Conservation (phyloP, 140 eudicot species). For the Senecio squalidus region DNA sequence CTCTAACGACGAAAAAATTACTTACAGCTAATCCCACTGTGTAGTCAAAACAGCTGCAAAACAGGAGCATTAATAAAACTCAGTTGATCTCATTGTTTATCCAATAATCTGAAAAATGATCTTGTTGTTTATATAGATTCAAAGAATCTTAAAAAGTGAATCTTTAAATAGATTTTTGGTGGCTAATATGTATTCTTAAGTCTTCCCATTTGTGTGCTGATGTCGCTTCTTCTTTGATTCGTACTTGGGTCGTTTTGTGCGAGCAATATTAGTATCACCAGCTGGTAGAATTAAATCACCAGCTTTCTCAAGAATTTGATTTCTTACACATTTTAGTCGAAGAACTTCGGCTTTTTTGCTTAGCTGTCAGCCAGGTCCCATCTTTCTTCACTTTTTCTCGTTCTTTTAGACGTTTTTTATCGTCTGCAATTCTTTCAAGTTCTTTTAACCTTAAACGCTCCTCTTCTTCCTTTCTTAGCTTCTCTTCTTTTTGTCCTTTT, state of each 20-base stretch:
- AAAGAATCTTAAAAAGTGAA: too few relatives aligned
- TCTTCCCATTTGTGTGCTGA: too few relatives aligned
- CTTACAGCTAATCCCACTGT: too few relatives aligned
- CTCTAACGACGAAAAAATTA: too few relatives aligned
- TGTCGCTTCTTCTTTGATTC: conserved; percentile 61
- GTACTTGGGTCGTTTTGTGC: conserved; percentile 66
- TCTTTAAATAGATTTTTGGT: too few relatives aligned
- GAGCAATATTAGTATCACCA: conserved; percentile 22
- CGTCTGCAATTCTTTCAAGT: conserved; percentile 50
- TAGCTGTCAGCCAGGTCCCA: conserved; percentile 70
- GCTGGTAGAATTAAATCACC: conserved; percentile 34
- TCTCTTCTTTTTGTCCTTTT: conserved; percentile 84
- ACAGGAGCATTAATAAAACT: too few relatives aligned
- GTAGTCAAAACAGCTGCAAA: too few relatives aligned
- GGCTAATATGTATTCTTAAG: too few relatives aligned
- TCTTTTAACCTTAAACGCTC: conserved; percentile 54
- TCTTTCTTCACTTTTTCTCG: conserved; percentile 70
- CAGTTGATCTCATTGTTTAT: too few relatives aligned
- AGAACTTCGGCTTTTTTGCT: conserved; percentile 83
- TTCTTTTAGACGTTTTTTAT: conserved; percentile 71
- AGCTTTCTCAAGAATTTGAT: conserved; percentile 68
- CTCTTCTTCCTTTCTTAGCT: too few relatives aligned
- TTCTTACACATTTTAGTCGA: conserved; percentile 66
- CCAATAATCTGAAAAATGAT: too few relatives aligned
- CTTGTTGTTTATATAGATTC: too few relatives aligned